phyloP scores from a whole-genome alignment of 169 alveolate genomes.

The Plasmodium inui region DNA sequence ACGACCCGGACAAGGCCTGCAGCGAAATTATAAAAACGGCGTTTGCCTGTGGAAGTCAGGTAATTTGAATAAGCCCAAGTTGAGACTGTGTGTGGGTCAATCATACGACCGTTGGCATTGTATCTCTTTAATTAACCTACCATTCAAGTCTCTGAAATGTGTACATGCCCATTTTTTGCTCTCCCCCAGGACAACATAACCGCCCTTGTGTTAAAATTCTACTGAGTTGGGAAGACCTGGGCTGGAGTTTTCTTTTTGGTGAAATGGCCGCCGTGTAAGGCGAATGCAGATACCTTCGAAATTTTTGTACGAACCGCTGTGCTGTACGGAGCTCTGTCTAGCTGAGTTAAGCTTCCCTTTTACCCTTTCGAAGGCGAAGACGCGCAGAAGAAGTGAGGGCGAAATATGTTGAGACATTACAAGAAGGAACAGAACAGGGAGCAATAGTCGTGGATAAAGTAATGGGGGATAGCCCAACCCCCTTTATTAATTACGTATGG shows the following conservation, averaged over 20 bases:
- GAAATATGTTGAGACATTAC: background rate
- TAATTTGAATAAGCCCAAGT: background rate
- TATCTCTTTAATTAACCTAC: background rate
- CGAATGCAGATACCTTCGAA: background rate
- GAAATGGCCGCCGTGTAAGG: background rate
- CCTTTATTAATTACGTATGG: background rate
- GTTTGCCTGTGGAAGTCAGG: slow-evolving; percentile 71
- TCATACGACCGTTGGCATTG: background rate
- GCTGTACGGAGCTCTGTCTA: background rate
- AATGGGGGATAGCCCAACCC: background rate
- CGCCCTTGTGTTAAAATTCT: slow-evolving; percentile 53
- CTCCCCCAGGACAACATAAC: slow-evolving; percentile 49
- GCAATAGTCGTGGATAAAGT: background rate
- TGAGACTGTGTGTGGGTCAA: background rate
- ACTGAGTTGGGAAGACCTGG: background rate
- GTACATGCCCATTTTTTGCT: background rate
- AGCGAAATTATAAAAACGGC: slow-evolving; percentile 74
- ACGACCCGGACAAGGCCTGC: slow-evolving; percentile 75
- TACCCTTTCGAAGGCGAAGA: background rate
- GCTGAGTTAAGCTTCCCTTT: background rate
- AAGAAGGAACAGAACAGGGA: background rate
- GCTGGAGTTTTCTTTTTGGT: background rate
- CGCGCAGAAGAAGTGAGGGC: background rate
- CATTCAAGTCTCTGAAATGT: background rate
- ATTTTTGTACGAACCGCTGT: background rate